Evolutionary conservation across 202 grass and related monocot species (phyloP).

Genomic region (Schoenoplectus triqueter): DNA sequence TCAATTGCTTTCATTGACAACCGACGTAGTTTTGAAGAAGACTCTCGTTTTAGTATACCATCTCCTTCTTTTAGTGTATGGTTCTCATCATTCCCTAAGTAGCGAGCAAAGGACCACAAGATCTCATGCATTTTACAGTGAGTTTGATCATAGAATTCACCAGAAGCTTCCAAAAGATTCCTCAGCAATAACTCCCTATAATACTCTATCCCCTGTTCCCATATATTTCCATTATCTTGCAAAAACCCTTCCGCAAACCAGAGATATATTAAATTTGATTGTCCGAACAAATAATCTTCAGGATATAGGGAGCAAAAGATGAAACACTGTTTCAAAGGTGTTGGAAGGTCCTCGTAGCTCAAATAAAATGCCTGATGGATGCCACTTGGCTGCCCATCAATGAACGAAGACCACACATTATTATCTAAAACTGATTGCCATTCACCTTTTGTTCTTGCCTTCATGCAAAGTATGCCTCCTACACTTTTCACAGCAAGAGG

Average conservation of each 20-base stretch:
- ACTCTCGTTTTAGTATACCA: too few relatives aligned
- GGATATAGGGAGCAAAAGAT: too few relatives aligned
- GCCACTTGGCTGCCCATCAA: background rate
- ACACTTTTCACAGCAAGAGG: too few relatives aligned
- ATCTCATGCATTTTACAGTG: conserved; percentile 37
- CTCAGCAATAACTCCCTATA: conserved; percentile 41
- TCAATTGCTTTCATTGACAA: conserved; percentile 30
- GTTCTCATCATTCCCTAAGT: too few relatives aligned
- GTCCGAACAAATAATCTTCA: too few relatives aligned
- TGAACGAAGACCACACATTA: conserved; percentile 34
- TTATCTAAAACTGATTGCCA: conserved; percentile 30
- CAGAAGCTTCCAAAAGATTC: conserved; percentile 34
- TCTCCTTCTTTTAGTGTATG: too few relatives aligned
- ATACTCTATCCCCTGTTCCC: conserved; percentile 7
- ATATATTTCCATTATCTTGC: background rate
- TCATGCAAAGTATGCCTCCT: too few relatives aligned
- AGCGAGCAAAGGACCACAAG: too few relatives aligned
- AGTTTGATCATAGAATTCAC: rapidly evolving
- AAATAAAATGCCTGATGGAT: conserved; percentile 27
- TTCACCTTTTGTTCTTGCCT: conserved; percentile 34
- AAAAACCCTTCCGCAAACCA: too few relatives aligned
- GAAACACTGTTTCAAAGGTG: too few relatives aligned
- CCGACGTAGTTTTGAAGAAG: conserved; percentile 17
- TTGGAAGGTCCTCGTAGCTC: conserved; percentile 28
- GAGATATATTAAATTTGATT: too few relatives aligned